Percentiles rank a stretch among this genome's conserved stretches.
Conservation (phyloP, 371 early-diverging fungal species). For the Lichtheimia ornata region DNA sequence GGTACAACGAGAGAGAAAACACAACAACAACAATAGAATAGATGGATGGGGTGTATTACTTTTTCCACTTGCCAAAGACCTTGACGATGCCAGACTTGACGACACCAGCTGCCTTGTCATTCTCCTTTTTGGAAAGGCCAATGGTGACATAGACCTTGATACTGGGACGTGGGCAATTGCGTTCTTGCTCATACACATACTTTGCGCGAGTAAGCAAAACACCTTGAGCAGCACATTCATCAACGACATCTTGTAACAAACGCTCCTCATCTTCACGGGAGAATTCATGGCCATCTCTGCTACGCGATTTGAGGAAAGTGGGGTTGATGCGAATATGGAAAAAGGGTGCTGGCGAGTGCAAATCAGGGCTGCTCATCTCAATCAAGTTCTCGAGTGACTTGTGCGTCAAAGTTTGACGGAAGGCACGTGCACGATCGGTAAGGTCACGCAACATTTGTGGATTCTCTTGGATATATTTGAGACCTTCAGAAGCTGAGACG, state of each 20-base stretch:
- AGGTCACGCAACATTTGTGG: slow-evolving; percentile 36
- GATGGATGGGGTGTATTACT: slow-evolving; percentile 15
- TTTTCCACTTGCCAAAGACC: slow-evolving; percentile 55
- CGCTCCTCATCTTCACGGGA: slow-evolving; percentile 60
- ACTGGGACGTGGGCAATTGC: slow-evolving; percentile 70
- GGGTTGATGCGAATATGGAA: slow-evolving; percentile 69
- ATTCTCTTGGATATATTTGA: slow-evolving; percentile 64
- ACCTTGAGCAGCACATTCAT: slow-evolving; percentile 72
- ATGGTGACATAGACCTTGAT: slow-evolving; percentile 82
- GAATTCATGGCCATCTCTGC: slow-evolving; percentile 29
- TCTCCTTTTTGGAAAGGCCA: slow-evolving; percentile 79
- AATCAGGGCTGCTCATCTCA: slow-evolving; percentile 47
- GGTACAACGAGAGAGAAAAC: slow-evolving; percentile 1
- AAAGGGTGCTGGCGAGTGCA: slow-evolving; percentile 61
- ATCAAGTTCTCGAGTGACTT: slow-evolving; percentile 45
- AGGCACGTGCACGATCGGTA: slow-evolving; percentile 31
- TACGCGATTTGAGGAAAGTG: slow-evolving; percentile 35
- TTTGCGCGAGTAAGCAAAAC: slow-evolving; percentile 85
- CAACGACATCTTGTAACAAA: slow-evolving; percentile 83
- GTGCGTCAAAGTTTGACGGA: slow-evolving; percentile 38
- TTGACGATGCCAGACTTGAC: slow-evolving; percentile 58
- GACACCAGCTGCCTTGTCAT: slow-evolving; percentile 78
- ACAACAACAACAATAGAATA: not conserved
- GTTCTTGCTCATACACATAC: slow-evolving; percentile 88
- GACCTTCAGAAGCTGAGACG: slow-evolving; percentile 84